A percentile compares a stretch with the other conserved stretches of the same genome.
These are phyloP conservation scores for Metarhizium humberi DNA, from an alignment of 2,329 filamentous ascomycete genomes.

Conservation along the genomic window DNA sequence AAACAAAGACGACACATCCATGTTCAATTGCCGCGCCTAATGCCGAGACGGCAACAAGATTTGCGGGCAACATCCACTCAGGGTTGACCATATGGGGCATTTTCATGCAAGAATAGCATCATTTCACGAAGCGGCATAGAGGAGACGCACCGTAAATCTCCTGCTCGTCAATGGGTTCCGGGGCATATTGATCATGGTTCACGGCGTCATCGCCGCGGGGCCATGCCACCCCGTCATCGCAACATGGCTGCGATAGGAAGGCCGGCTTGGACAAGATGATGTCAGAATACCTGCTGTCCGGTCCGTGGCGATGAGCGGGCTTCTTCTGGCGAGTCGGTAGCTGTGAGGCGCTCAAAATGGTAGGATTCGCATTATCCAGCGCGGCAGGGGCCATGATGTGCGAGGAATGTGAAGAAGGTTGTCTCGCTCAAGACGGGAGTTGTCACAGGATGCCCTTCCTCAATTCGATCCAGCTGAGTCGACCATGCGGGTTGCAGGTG, in stretches of 20 bases:
- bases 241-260: constrained; percentile 32
- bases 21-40: neutral
- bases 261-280: constrained; percentile 36
- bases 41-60: neutral
- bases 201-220: constrained; percentile 26
- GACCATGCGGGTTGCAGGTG: neutral
- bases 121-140: no score
- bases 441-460: no score
- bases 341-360: constrained; percentile 79
- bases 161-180: constrained; percentile 89
- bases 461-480: no score
- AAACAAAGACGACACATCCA: neutral
- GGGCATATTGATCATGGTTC: constrained; percentile 43
- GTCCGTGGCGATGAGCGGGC: constrained; percentile 34
- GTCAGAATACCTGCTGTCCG: constrained; percentile 37
- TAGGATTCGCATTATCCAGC: constrained; percentile 79
- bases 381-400: constrained; percentile 15
- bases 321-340: constrained; percentile 66
- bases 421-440: no score
- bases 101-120: neutral
- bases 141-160: constrained; percentile 74
- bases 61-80: neutral
- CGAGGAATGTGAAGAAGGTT: neutral
- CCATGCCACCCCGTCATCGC: constrained; percentile 24
- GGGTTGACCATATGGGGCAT: neutral